Evolutionary conservation across 495 filamentous ascomycete species (phyloP).

Genomic region (Geoglossum glabrum): DNA sequence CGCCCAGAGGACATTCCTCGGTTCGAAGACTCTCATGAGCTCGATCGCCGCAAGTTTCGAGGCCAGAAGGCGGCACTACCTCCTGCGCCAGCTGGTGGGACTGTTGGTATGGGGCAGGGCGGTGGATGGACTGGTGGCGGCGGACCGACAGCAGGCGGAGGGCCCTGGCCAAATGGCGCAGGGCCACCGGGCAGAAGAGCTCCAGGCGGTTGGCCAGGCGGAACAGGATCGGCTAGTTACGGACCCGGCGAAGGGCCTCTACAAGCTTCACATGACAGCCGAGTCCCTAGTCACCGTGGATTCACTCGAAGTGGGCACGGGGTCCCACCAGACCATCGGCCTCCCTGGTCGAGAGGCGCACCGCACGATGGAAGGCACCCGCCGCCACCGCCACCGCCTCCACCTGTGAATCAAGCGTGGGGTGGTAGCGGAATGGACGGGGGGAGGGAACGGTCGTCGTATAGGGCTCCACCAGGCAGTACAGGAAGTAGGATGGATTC

Average conservation of each 20-base stretch:
- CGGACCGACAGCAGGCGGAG: neutral
- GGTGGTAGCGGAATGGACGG: neutral
- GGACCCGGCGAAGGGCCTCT: neutral
- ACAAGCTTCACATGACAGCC: neutral
- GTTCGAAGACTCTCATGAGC: constrained; percentile 88
- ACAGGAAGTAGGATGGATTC: neutral
- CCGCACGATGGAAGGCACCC: neutral
- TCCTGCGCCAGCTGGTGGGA: constrained; percentile 75
- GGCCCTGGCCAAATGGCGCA: neutral
- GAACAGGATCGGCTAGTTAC: neutral
- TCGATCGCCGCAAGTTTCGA: constrained; percentile 77
- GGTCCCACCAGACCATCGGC: neutral
- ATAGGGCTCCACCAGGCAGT: neutral
- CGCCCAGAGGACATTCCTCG: constrained; percentile 61
- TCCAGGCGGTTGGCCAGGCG: neutral
- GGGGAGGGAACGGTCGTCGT: neutral
- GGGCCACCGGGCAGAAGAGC: neutral
- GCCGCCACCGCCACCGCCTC: neutral
- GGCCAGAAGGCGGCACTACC: constrained; percentile 58
- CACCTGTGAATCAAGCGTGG: neutral
- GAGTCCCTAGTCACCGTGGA: neutral
- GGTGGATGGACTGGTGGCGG: constrained; percentile 28
- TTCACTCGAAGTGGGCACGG: neutral
- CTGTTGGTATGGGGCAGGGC: constrained; percentile 56
- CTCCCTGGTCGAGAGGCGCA: neutral